A percentile compares a stretch with the other conserved stretches of the same genome.
phyloP scores from a whole-genome alignment of 2,329 filamentous ascomycete genomes.

The Aspergillus unguis region DNA sequence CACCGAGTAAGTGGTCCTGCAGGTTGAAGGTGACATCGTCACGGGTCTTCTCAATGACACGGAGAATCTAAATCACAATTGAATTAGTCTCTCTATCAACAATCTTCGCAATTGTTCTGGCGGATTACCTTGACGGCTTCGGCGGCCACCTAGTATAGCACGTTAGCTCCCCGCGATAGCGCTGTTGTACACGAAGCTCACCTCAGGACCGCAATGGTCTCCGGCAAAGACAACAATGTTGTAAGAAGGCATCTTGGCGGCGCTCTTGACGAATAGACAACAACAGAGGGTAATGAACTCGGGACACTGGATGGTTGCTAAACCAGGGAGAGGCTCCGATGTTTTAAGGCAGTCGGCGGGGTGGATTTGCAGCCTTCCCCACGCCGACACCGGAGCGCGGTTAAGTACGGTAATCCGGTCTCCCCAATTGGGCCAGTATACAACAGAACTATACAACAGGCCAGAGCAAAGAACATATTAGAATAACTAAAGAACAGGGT shows the following conservation, averaged over 20 bases:
- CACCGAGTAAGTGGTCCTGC: constrained; percentile 83
- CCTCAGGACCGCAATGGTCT: constrained; percentile 85
- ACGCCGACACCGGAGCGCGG: constrained; percentile 28
- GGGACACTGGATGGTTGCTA: background rate
- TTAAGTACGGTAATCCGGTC: constrained; percentile 9
- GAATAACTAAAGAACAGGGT: constrained; percentile 15
- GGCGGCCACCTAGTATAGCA: constrained; percentile 62
- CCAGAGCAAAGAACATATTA: constrained; percentile 15
- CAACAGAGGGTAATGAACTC: background rate
- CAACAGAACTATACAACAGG: background rate
- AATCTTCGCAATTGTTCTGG: background rate
- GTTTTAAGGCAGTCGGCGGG: constrained; percentile 20
- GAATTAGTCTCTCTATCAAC: background rate
- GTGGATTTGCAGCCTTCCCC: constrained; percentile 19
- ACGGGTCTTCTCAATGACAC: constrained; percentile 69
- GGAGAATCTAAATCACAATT: constrained; percentile 61
- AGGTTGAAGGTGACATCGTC: constrained; percentile 80
- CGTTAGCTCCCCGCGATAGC: constrained; percentile 8
- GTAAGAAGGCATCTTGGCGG: constrained; percentile 60
- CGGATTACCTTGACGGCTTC: constrained; percentile 75
- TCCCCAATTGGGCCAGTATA: constrained; percentile 10
- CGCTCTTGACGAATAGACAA: background rate
- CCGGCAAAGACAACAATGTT: constrained; percentile 79
- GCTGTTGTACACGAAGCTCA: constrained; percentile 39
- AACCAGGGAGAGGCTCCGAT: constrained; percentile 6